Conservation (phyloP, 2,329 filamentous ascomycete species). For the Colletotrichum simmondsii region DNA sequence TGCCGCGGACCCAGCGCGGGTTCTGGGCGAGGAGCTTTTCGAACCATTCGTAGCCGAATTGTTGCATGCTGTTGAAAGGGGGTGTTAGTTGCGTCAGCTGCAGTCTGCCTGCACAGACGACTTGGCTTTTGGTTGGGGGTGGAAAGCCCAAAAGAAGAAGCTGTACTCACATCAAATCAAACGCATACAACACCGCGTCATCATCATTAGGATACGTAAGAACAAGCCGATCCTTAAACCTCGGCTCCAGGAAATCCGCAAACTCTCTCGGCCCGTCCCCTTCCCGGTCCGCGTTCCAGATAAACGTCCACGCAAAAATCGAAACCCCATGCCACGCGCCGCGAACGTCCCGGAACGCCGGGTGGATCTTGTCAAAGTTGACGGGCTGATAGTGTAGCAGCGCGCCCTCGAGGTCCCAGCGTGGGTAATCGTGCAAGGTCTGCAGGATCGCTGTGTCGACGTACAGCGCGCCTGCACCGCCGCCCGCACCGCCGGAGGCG, state of each 20-base stretch:
- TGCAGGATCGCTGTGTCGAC: slow-evolving; percentile 61
- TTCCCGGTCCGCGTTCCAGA: slow-evolving; percentile 49
- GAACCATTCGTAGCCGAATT: slow-evolving; percentile 59
- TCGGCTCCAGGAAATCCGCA: slow-evolving; percentile 55
- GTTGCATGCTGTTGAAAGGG: slow-evolving; percentile 42
- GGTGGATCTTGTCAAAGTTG: slow-evolving; percentile 54
- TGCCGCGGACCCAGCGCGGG: slow-evolving; percentile 64
- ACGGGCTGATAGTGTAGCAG: slow-evolving; percentile 61
- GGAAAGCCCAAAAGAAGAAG: too few relatives aligned
- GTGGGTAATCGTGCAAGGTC: slow-evolving; percentile 61
- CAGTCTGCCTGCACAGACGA: not conserved
- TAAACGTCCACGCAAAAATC: slow-evolving; percentile 51
- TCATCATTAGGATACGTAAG: slow-evolving; percentile 69
- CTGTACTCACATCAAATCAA: slow-evolving; percentile 56
- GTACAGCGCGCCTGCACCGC: slow-evolving; percentile 45
- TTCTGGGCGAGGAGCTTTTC: slow-evolving; percentile 59
- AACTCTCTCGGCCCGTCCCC: slow-evolving; percentile 48
- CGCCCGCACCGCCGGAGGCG: slow-evolving; percentile 33
- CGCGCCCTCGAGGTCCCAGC: slow-evolving; percentile 59
- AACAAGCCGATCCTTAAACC: slow-evolving; percentile 64
- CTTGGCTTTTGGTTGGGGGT: too few relatives aligned
- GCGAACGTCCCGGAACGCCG: slow-evolving; percentile 50
- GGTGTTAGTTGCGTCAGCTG: not conserved
- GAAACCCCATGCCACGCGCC: slow-evolving; percentile 54
- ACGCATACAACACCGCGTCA: slow-evolving; percentile 63